A percentile compares a stretch with the other conserved stretches of the same genome.
These are phyloP conservation scores for Mimosa pudica DNA, from an alignment of 306 rosid species.

Conservation along the genomic window DNA sequence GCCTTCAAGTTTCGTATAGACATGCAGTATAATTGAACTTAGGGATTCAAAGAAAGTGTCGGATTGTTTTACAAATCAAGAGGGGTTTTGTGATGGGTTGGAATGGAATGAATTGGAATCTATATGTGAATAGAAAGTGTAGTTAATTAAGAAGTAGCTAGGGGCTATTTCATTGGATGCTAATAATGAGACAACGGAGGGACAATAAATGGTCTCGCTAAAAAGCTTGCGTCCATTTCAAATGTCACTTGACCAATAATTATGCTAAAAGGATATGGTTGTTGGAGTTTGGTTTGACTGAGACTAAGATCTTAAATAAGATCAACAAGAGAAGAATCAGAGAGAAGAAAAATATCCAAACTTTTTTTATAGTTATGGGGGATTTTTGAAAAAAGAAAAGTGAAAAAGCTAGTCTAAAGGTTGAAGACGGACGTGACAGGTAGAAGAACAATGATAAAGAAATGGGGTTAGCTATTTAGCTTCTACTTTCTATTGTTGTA, in stretches of 20 bases:
- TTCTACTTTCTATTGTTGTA: background rate
- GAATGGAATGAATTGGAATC: no score
- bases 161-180: constrained; percentile 41
- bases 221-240: constrained; percentile 52
- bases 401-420: constrained; percentile 20
- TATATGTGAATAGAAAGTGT: no score
- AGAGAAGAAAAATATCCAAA: constrained; percentile 17
- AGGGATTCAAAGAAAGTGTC: background rate
- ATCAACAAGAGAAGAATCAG: background rate
- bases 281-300: constrained; percentile 67
- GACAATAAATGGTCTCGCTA: constrained; percentile 24
- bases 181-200: background rate
- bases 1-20: background rate
- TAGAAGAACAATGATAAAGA: background rate
- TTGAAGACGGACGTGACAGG: constrained; percentile 11
- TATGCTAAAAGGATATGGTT: constrained; percentile 31
- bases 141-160: no score
- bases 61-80: background rate
- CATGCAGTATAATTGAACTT: background rate
- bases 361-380: background rate
- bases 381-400: background rate
- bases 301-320: background rate
- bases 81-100: no score
- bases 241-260: constrained; percentile 56
- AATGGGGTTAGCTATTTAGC: background rate